Evolutionary conservation across 495 filamentous ascomycete species (phyloP).

Genomic region (Penicillium bialowiezense): DNA sequence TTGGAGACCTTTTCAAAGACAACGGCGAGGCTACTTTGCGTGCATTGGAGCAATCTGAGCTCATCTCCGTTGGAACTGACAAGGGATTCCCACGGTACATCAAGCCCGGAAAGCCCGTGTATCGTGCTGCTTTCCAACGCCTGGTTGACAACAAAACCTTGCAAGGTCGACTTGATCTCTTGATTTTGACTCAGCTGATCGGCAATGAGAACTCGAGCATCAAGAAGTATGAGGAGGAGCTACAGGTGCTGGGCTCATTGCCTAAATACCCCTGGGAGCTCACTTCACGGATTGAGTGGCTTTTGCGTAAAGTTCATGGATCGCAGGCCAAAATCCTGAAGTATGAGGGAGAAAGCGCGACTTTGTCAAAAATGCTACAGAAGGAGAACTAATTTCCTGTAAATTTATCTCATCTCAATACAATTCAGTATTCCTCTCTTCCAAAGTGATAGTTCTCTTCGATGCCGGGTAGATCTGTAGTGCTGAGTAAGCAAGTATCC

Average conservation of each 20-base stretch:
- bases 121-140: conserved; percentile 73
- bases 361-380: conserved; percentile 59
- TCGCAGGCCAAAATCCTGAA: conserved; percentile 73
- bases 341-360: conserved; percentile 70
- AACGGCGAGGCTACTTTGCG: conserved; percentile 70
- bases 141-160: conserved; percentile 71
- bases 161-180: conserved; percentile 69
- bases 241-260: conserved; percentile 61
- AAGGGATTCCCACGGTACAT: conserved; percentile 76
- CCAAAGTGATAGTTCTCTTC: neutral
- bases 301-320: conserved; percentile 65
- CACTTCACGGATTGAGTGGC: conserved; percentile 59
- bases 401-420: neutral
- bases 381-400: conserved; percentile 22
- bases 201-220: conserved; percentile 72
- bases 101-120: conserved; percentile 82
- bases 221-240: conserved; percentile 75
- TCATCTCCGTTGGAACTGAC: conserved; percentile 71
- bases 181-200: conserved; percentile 61
- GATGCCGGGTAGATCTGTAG: neutral
- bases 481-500: no score
- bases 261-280: conserved; percentile 63
- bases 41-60: conserved; percentile 79
- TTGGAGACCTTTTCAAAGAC: conserved; percentile 66
- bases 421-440: neutral